These are phyloP conservation scores for Phyllosticta citribraziliensis DNA, from an alignment of 2,329 filamentous ascomycete genomes.

Conservation along the genomic window DNA sequence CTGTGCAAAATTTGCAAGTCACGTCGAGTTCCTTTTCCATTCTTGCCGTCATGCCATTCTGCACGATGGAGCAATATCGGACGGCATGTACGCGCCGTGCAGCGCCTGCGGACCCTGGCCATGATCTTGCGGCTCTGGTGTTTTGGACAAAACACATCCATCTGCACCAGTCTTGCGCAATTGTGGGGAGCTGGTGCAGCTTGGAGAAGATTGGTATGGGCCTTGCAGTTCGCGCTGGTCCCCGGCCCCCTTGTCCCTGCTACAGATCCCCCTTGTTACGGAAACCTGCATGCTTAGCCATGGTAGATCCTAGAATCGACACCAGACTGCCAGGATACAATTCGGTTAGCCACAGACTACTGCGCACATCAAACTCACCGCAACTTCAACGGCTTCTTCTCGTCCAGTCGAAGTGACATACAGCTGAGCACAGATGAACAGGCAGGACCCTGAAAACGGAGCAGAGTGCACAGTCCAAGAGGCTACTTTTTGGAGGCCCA, in stretches of 20 bases:
- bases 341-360: not conserved
- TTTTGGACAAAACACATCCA: not conserved
- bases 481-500: not conserved
- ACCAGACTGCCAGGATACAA: not conserved
- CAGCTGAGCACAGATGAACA: not conserved
- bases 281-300: not conserved
- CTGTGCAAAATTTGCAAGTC: not conserved
- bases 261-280: not conserved
- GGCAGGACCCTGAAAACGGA: not conserved
- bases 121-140: not conserved
- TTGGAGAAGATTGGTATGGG: not conserved
- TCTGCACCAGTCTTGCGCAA: not conserved
- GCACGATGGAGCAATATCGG: not conserved
- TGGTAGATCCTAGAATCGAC: not conserved
- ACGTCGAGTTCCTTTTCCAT: not conserved
- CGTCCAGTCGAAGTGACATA: not conserved
- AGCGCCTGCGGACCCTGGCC: not conserved
- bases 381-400: not conserved
- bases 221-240: not conserved
- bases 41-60: not conserved
- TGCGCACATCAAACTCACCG: not conserved
- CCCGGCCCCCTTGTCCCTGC: not conserved
- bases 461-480: not conserved
- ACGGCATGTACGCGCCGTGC: not conserved
- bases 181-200: not conserved